Base-by-base conservation (phyloP, 2,329 filamentous ascomycete genomes). In the Epichloe uncinata region DNA sequence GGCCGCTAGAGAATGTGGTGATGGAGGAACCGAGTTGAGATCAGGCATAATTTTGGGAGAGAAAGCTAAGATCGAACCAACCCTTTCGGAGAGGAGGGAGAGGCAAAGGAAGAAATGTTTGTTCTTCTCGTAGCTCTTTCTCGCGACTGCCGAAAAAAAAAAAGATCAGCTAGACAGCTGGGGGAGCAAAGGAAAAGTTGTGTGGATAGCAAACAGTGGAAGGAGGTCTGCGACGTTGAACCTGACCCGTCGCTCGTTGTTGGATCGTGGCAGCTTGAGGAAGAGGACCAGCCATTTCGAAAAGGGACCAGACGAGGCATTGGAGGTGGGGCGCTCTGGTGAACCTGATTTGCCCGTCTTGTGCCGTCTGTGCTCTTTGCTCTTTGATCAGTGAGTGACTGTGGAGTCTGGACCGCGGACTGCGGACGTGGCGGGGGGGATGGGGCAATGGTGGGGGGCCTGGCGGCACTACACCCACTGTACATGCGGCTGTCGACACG, bases 21-120 rank as follows among this genome's bases (percentile, higher is more conserved):
- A 76, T 7, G 72, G 63, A 40, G 75, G 73, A 12, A 79, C 73
- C 16, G 73, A 73, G 64, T 79, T 78, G 55, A 79, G 70, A 55
- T 79, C 75, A 22, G 73, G 74, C 74, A 77, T 78, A 47, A 50
- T 37, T 47, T 43, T 30, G 47, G 40, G 38, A 48, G 30, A 44
- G 41, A 47, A 42, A 42, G 18, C 38, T 34, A 35, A 35, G 15
- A 30, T 30, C 30, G 30, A 34, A 42, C 36, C 50, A 45, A 20
- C 48, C 53, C 50, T 47, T 20, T 43, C 11, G 22, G 30, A 41
- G 35, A 37, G 35, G 13, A 15, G 8, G 30, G 42, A 7, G n/a
- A 35, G 42, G n/a, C 18, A n/a, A 26, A 45, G 30, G 11, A 16
- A 18, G 44, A 36, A 3, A 45, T 15, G 30, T 42, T n/a, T 8